Evolutionary conservation across 2,329 filamentous ascomycete genomes (phyloP).

Genomic region (Botrytis paeoniae): DNA sequence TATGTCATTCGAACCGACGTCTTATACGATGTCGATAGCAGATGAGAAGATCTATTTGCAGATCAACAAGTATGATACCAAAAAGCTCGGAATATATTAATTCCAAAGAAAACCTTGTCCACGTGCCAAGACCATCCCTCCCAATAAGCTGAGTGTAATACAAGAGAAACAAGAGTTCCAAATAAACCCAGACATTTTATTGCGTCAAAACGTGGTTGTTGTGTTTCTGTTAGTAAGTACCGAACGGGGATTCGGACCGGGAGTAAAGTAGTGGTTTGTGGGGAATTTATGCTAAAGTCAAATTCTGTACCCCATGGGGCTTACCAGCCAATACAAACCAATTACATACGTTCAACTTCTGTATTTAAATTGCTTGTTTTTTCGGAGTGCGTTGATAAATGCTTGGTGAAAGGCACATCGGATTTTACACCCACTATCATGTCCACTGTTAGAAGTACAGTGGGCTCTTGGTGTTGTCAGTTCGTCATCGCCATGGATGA

Average conservation of each 20-base stretch:
- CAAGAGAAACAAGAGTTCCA: neutral
- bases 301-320: conserved; percentile 2
- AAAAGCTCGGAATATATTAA: neutral
- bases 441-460: neutral
- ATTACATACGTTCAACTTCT: neutral
- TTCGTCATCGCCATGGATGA: neutral
- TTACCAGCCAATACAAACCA: neutral
- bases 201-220: neutral
- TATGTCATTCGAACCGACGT: conserved; percentile 72
- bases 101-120: neutral
- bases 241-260: conserved; percentile 11
- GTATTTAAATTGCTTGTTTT: neutral
- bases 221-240: conserved; percentile 1
- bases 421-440: neutral
- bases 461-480: neutral
- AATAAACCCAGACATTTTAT: neutral
- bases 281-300: conserved; percentile 20
- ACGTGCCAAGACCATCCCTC: neutral
- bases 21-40: conserved; percentile 57
- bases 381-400: neutral
- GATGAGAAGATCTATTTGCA: neutral
- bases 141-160: neutral
- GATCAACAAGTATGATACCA: neutral
- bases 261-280: conserved; percentile 1
- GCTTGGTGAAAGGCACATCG: neutral